Evolutionary conservation across 2,329 filamentous ascomycete species (phyloP).

Genomic region (Microthyrium microscopicum): DNA sequence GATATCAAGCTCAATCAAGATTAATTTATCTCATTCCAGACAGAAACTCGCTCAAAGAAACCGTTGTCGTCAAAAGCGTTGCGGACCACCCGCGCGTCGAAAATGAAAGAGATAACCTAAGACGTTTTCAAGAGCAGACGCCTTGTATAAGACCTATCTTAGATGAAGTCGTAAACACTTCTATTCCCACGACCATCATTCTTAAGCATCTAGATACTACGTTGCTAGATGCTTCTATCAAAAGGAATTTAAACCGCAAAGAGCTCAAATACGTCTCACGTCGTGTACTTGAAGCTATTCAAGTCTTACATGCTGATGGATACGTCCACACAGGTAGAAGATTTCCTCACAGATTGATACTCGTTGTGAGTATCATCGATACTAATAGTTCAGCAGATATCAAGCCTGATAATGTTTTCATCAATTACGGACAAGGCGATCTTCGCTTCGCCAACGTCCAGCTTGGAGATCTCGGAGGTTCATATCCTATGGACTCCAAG

Average conservation of each 20-base stretch:
- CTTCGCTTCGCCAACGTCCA: slow-evolving; percentile 19
- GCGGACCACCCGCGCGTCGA: slow-evolving; percentile 12
- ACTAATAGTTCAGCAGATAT: slow-evolving; percentile 12
- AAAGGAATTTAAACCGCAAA: slow-evolving; percentile 11
- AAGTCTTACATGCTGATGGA: slow-evolving; percentile 14
- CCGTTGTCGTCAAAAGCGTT: slow-evolving; percentile 15
- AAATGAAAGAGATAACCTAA: slow-evolving; percentile 16
- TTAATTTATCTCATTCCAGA: no score
- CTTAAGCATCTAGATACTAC: slow-evolving; percentile 14
- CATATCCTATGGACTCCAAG: slow-evolving; percentile 12
- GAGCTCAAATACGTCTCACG: slow-evolving; percentile 11
- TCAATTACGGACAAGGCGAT: slow-evolving; percentile 16
- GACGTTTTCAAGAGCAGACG: slow-evolving; percentile 13
- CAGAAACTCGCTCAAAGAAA: no score
- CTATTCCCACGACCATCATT: slow-evolving; percentile 12
- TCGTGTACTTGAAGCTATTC: slow-evolving; percentile 13
- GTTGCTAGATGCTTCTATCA: slow-evolving; percentile 10
- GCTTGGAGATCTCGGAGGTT: slow-evolving; percentile 19
- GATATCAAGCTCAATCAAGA: no score
- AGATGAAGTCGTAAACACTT: slow-evolving; percentile 15
- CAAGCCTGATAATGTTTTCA: slow-evolving; percentile 23
- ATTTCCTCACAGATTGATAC: background rate
- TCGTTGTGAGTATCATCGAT: no score
- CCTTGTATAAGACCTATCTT: slow-evolving; percentile 14
- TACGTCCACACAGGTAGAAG: slow-evolving; percentile 14